These are phyloP conservation scores for Didymella segeticola DNA, from an alignment of 2,329 filamentous ascomycete species.

Conservation along the genomic window DNA sequence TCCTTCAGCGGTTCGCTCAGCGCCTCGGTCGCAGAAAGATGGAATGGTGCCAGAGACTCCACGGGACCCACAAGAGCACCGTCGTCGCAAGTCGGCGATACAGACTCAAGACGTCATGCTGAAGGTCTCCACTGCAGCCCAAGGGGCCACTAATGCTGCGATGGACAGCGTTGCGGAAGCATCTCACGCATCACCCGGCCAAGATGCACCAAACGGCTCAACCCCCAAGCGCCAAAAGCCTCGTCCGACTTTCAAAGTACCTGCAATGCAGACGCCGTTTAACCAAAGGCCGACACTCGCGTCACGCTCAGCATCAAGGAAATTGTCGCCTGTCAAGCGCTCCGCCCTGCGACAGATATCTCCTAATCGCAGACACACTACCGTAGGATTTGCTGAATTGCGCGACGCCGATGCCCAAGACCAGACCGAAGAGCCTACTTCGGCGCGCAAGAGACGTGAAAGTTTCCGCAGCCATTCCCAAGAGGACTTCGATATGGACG, in stretches of 20 bases:
- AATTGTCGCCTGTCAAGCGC: constrained; percentile 33
- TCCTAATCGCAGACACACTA: constrained; percentile 43
- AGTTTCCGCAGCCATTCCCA: constrained; percentile 30
- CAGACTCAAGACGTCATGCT: constrained; percentile 15
- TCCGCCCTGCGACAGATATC: constrained; percentile 41
- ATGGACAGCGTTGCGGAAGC: constrained; percentile 29
- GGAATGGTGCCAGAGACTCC: constrained; percentile 16
- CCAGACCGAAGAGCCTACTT: constrained; percentile 2
- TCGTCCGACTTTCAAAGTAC: constrained; percentile 39
- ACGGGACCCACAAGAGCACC: constrained; percentile 25
- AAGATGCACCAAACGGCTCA: constrained; percentile 33
- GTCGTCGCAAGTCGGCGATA: constrained; percentile 33
- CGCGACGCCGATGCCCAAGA: constrained; percentile 24
- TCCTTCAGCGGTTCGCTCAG: constrained; percentile 14
- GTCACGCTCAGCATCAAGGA: constrained; percentile 23
- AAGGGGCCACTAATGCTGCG: constrained; percentile 20
- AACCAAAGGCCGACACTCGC: constrained; percentile 21
- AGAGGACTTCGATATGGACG: constrained; percentile 48
- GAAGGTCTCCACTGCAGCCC: not conserved
- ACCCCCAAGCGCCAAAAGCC: constrained; percentile 53
- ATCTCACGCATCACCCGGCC: constrained; percentile 31
- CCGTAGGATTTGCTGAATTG: constrained; percentile 29
- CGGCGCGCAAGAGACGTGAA: constrained; percentile 20
- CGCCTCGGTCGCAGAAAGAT: constrained; percentile 22
- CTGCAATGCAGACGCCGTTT: constrained; percentile 39